phyloP scores from a whole-genome alignment of 331 rosid genomes.

The Malus hybrid region DNA sequence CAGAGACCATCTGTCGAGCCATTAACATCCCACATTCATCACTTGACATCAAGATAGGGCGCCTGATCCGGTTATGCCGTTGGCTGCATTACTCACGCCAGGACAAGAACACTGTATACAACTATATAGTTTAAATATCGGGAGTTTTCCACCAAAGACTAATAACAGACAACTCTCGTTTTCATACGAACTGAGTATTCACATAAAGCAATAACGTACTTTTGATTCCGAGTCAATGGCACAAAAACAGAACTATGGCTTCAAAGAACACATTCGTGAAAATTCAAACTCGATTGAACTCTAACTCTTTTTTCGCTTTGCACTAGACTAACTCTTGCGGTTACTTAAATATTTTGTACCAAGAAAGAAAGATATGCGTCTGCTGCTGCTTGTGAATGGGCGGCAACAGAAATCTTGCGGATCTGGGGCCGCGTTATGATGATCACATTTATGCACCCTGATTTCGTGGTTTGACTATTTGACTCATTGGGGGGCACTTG shows the following conservation, averaged over 20 bases:
- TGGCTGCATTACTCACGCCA: background rate
- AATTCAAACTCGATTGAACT: background rate
- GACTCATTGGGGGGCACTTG: background rate
- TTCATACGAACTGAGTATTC: no score
- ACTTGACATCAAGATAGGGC: background rate
- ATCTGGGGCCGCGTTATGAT: background rate
- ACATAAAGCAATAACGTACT: no score
- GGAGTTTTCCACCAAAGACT: no score
- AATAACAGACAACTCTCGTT: no score
- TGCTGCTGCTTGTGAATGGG: background rate
- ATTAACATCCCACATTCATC: background rate
- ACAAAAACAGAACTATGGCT: no score
- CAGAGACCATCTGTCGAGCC: background rate
- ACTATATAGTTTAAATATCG: no score
- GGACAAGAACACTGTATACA: background rate
- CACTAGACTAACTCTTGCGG: no score
- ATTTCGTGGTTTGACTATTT: background rate
- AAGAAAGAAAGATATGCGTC: no score
- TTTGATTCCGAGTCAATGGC: no score
- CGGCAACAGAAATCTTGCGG: background rate
- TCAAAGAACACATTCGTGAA: no score
- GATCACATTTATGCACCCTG: background rate
- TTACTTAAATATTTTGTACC: no score
- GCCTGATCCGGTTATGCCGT: slow-evolving; percentile 15
- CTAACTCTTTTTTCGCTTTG: background rate